Percentiles rank a stretch among this genome's conserved stretches.
These are phyloP conservation scores for Breynia disticha DNA, from an alignment of 441 rosid species.

Conservation along the genomic window DNA sequence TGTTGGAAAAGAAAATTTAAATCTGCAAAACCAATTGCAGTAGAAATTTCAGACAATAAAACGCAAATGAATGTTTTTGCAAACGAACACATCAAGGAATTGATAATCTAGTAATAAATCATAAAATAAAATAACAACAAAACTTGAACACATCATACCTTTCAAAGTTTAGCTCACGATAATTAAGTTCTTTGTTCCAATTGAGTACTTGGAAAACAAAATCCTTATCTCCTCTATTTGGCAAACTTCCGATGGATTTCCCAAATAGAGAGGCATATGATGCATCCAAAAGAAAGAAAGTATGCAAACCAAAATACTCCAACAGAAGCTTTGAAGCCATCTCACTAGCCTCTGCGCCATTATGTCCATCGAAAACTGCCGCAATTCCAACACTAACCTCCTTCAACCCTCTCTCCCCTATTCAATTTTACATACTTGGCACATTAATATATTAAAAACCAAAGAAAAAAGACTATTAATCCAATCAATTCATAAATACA, in stretches of 20 bases:
- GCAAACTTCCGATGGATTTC: slow-evolving; percentile 39
- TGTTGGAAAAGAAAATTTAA: slow-evolving; percentile 36
- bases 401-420: slow-evolving; percentile 61
- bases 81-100: too few species aligned
- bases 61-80: too few species aligned
- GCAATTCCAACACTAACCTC: slow-evolving; percentile 64
- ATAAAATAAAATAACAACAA: slow-evolving; percentile 4
- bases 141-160: slow-evolving; percentile 29
- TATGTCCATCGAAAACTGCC: slow-evolving; percentile 94
- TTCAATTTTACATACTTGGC: too few species aligned
- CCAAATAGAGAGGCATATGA: slow-evolving; percentile 44
- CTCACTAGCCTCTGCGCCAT: slow-evolving; percentile 97
- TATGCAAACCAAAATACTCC: slow-evolving; percentile 85
- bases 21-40: slow-evolving; percentile 31
- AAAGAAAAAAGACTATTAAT: neutral
- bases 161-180: slow-evolving; percentile 35
- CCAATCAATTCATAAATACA: too few species aligned
- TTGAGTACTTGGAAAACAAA: slow-evolving; percentile 33
- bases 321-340: slow-evolving; percentile 82
- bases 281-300: slow-evolving; percentile 84
- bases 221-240: slow-evolving; percentile 32
- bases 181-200: slow-evolving; percentile 37
- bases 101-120: neutral
- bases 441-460: too few species aligned
- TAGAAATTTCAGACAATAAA: too few species aligned